Percentiles rank a stretch among this genome's conserved stretches.
Evolutionary conservation across 1,284 basidiomycete species (phyloP).

Genomic region (Mrakiaceae sp.): DNA sequence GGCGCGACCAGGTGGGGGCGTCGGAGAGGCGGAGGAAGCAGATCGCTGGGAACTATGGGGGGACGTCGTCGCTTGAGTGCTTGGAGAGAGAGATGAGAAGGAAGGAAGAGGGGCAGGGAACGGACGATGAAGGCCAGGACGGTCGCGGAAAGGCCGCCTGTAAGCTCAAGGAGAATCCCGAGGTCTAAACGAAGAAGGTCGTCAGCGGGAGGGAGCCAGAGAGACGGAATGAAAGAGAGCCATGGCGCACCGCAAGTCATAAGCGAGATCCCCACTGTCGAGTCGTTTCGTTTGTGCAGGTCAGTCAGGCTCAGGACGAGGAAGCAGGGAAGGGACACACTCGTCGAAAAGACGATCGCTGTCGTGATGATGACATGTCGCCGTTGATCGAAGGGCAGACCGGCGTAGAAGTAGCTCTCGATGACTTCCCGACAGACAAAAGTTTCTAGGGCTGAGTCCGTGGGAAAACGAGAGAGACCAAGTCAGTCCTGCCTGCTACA

Average conservation of each 20-base stretch:
- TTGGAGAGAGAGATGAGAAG: not conserved
- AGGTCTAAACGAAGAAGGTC: slow-evolving; percentile 42
- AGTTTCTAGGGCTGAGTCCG: slow-evolving; percentile 51
- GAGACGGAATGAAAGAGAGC: no score
- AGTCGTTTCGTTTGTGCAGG: not conserved
- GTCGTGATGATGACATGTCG: slow-evolving; percentile 89
- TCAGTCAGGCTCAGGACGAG: not conserved
- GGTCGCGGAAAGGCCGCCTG: slow-evolving; percentile 87
- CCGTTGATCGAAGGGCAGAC: slow-evolving; percentile 62
- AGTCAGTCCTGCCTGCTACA: slow-evolving; percentile 17
- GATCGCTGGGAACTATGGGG: slow-evolving; percentile 56
- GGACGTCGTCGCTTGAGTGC: not conserved
- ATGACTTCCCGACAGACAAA: slow-evolving; percentile 93
- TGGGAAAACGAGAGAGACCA: not conserved
- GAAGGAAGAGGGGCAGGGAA: not conserved
- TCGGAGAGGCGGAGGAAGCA: slow-evolving; percentile 67
- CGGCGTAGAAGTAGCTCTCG: slow-evolving; percentile 84
- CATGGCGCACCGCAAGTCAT: no score
- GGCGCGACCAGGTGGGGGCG: slow-evolving; percentile 51
- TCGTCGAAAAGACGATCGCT: slow-evolving; percentile 66
- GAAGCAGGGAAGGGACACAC: not conserved
- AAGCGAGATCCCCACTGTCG: no score
- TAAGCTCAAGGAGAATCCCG: slow-evolving; percentile 94
- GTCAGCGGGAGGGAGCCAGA: not conserved
- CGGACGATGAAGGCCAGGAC: slow-evolving; percentile 77